These are phyloP conservation scores for Capsicum pubescens DNA, from an alignment of 257 asterid species.

Conservation along the genomic window DNA sequence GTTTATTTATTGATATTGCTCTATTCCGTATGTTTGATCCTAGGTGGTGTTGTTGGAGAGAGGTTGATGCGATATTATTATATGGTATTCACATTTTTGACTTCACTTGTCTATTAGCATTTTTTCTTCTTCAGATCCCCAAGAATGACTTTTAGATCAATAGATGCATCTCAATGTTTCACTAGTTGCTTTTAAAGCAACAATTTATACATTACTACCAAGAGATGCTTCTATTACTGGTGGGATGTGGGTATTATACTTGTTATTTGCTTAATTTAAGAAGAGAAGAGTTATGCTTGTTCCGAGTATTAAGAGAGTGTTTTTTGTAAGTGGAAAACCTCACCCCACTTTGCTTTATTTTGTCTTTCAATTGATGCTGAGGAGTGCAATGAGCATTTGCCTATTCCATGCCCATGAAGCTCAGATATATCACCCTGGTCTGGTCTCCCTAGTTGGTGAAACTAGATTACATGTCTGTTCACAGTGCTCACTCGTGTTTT, in stretches of 20 bases:
- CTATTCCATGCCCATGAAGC: conserved; percentile 8
- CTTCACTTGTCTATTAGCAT: conserved; percentile 6
- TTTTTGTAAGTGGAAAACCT: conserved; percentile 9
- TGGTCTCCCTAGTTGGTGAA: background rate
- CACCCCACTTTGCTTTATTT: background rate
- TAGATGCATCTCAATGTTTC: background rate
- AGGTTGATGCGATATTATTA: background rate
- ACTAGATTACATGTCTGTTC: background rate
- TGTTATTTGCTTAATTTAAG: background rate
- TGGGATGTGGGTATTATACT: conserved; percentile 20
- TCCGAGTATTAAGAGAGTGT: background rate
- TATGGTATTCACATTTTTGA: background rate
- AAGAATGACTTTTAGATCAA: conserved; percentile 8
- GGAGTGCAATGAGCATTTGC: background rate
- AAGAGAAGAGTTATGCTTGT: background rate
- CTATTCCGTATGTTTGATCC: conserved; percentile 25
- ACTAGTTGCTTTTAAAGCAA: background rate
- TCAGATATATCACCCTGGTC: conserved; percentile 10
- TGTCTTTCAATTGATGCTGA: background rate
- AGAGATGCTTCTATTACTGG: background rate
- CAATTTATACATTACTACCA: background rate
- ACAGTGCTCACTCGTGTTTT: background rate
- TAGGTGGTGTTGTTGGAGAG: conserved; percentile 16
- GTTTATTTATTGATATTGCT: background rate
- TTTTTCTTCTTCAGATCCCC: conserved; percentile 11